A percentile compares a stretch with the other conserved stretches of the same genome.
These are phyloP conservation scores for Aspergillus versicolor DNA, from an alignment of 2,329 filamentous ascomycete species.

Conservation along the genomic window DNA sequence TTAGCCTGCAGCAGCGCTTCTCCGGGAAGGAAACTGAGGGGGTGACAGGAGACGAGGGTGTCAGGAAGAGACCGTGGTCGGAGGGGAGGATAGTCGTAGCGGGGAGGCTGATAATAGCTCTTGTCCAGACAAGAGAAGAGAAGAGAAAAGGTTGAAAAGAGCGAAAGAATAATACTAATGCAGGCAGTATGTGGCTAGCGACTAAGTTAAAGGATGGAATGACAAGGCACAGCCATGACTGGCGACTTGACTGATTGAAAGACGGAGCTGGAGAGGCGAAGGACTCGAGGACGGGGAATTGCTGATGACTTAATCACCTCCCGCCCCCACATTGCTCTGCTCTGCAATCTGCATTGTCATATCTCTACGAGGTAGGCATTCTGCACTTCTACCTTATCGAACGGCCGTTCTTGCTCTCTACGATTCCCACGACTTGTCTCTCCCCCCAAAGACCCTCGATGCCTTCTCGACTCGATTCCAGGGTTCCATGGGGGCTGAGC, in stretches of 20 bases:
- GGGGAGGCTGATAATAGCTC: conserved; percentile 8
- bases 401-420: too few relatives aligned
- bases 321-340: not conserved
- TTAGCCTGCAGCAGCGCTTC: conserved; percentile 9
- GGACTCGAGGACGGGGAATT: not conserved
- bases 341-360: too few relatives aligned
- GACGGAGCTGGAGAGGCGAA: not conserved
- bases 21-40: not conserved
- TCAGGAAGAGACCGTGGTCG: not conserved
- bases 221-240: not conserved
- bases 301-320: not conserved
- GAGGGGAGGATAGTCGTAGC: not conserved
- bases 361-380: too few relatives aligned
- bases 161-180: conserved; percentile 6
- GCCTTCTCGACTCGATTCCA: not conserved
- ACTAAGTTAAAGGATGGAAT: conserved; percentile 3
- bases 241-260: conserved; percentile 6
- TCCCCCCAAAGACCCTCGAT: not conserved
- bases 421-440: not conserved
- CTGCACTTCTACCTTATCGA: too few relatives aligned
- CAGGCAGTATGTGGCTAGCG: conserved; percentile 9
- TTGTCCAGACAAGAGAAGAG: conserved; percentile 11
- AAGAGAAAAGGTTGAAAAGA: not conserved
- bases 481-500: conserved; percentile 1
- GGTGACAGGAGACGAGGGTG: not conserved